Percentiles rank a stretch among this genome's conserved stretches.
phyloP scores from a whole-genome alignment of 2,329 filamentous ascomycete genomes.

The Beauveria sp. region DNA sequence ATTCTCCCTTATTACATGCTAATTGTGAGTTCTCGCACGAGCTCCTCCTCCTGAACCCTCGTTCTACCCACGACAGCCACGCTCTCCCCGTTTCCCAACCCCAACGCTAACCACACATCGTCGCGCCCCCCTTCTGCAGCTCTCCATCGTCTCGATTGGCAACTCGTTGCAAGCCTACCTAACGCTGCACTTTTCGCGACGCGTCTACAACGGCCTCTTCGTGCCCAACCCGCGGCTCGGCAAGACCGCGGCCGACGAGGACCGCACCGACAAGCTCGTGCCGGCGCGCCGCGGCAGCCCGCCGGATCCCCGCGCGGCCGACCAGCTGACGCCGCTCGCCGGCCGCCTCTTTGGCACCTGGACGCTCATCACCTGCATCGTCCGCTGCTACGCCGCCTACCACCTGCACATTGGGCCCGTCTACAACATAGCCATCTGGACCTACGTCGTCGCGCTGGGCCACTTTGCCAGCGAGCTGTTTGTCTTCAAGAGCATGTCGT shows the following conservation, averaged over 20 bases:
- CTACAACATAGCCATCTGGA: constrained; percentile 76
- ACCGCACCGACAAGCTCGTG: constrained; percentile 12
- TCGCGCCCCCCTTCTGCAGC: constrained; percentile 38
- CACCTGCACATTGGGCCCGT: constrained; percentile 63
- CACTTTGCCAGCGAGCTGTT: constrained; percentile 80
- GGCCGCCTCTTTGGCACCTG: constrained; percentile 81
- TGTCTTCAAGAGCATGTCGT: constrained; percentile 66
- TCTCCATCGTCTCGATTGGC: constrained; percentile 71
- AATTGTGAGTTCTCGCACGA: constrained; percentile 32
- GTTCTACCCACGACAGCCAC: neutral
- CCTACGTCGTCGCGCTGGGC: constrained; percentile 66
- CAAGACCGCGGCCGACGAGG: constrained; percentile 24
- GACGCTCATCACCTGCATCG: constrained; percentile 69
- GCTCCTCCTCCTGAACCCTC: too few relatives aligned
- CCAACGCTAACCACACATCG: neutral
- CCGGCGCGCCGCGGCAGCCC: neutral
- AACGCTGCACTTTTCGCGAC: constrained; percentile 74
- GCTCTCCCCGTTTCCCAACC: neutral
- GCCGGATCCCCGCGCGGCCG: constrained; percentile 38
- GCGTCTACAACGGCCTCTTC: constrained; percentile 69
- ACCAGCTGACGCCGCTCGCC: constrained; percentile 66
- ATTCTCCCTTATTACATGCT: constrained; percentile 53
- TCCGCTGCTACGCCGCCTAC: constrained; percentile 79
- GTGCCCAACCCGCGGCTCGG: constrained; percentile 41
- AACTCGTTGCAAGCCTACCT: constrained; percentile 81